Evolutionary conservation across 805 yeast genomes (phyloP), one percentile per base, ranked within the genome.

Genomic region (Yarrowia yakushimensis): DNA sequence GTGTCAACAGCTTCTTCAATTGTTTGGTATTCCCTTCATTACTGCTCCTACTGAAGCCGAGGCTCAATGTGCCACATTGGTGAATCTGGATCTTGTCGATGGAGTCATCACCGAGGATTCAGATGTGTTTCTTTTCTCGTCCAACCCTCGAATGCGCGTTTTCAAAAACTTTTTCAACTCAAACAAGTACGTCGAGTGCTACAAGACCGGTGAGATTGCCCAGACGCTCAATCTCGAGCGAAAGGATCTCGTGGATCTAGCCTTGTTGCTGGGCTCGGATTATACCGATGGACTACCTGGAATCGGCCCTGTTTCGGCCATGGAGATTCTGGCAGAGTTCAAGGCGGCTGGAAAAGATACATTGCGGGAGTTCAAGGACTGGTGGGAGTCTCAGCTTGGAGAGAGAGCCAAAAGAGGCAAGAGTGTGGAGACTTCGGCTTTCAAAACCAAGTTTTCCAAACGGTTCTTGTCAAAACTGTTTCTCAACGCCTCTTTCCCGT

Each of bases 21-120:
- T 93, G 61, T 94, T 94, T 78, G 99, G 99, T 0, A 88, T 94
- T 4, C 99, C 99, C 0, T 94, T 84, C 67, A 81, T 94, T 10
- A 89, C 96, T 0, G 97, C 99, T 0, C 99, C 99, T 0, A 90
- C 90, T 92, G 99, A 94, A 74, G 99, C 99, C 1, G 99, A 94
- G 75, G 98, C 99, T 0, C 99, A 94, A 70, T 94, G 99, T 75
- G 97, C 97, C 0, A 89, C 87, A 66, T 74, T 94, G 7, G 73
- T 84, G 39, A 70, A 73, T n/a, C 72, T 91, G 22, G 83, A 81
- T 0, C 76, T 94, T 18, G 97, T 93, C 4, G 98, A 94, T 73
- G 99, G 99, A 0, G 87, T 94, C 6, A 86, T 94, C 23, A 94
- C 99, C 0, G 99, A 94, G 74, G 99, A 94, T 77, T 90, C 97